Evolutionary conservation across 2,329 filamentous ascomycete genomes (phyloP), one percentile per base, ranked within the genome.

Genomic region (Aspergillus sp.): DNA sequence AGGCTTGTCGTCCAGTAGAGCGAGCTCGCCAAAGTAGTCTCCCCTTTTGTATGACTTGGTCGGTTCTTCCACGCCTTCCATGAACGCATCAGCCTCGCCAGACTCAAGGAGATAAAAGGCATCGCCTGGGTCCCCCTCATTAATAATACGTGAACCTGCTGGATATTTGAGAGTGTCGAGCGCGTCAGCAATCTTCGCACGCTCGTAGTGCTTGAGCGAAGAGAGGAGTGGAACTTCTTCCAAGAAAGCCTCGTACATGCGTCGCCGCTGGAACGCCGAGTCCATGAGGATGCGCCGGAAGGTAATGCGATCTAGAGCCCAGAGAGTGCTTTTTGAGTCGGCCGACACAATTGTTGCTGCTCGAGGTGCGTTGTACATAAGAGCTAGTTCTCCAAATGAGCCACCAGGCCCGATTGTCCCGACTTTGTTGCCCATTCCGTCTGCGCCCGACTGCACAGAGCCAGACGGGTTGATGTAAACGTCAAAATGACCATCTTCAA

Each of bases 211-310:
- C 44, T 93, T 96, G 56, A 99, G 83, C 20, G 86, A 88, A 3
- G 88, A 83, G 24, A 99, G 84, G 30, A 98, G 82, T 0, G 91
- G 91, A 2, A 98, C 95, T 72, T 96, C 92, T 73, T 96, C 93
- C 20, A 99, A 82, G 81, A 99, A 98, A 66, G 87, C 91, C 78
- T 99, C 95, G 76, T 98, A 98, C 88, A 98, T 93, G 69, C 93
- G 90, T 66, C 95, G 88, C 56, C 93, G 90, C 67, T 96, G 91
- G 79, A 97, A 98, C 3, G 95, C 96, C 39, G 91, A 96, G 78
- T 98, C 93, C 93, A 99, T 97, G 61, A 99, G 83, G 63, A 99
- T 98, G 60, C 95, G 90, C 66, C 95, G 91, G 83, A 99, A 99
- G 9, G 95, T 99, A 62, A 97, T 84, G 53, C 95, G 91, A 72